phyloP scores from a whole-genome alignment of 805 yeast genomes.

The Metschnikowia cubensis region DNA sequence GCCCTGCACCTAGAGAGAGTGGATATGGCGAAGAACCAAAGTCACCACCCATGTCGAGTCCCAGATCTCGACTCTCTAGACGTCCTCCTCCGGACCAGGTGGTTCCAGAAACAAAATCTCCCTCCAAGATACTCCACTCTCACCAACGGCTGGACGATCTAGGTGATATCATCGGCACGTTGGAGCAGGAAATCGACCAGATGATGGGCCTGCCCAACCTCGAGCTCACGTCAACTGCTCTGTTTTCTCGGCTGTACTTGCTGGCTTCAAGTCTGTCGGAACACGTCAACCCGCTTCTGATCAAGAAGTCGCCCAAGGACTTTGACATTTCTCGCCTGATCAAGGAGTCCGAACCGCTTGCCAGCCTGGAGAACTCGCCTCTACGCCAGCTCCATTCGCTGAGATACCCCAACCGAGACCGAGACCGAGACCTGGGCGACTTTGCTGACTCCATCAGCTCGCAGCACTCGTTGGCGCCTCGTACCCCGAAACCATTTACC shows the following conservation, averaged over 20 bases:
- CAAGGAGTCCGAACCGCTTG: neutral
- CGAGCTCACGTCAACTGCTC: neutral
- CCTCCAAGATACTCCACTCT: neutral
- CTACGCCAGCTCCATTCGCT: slow-evolving; percentile 3
- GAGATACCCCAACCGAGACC: neutral
- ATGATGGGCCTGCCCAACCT: slow-evolving; percentile 9
- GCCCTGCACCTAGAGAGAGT: too few relatives aligned
- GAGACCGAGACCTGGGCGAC: neutral
- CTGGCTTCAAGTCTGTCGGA: neutral
- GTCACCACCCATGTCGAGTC: neutral
- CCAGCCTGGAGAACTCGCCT: neutral
- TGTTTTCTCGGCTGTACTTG: neutral
- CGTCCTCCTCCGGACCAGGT: neutral
- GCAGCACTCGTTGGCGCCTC: neutral
- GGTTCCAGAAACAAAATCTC: neutral
- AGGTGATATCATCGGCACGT: slow-evolving; percentile 22
- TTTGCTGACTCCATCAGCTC: neutral
- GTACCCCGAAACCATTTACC: neutral
- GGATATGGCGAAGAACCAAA: neutral
- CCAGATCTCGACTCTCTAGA: neutral
- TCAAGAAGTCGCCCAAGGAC: neutral
- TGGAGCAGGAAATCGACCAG: slow-evolving; percentile 24
- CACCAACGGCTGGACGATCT: slow-evolving; percentile 5
- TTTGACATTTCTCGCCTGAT: neutral
- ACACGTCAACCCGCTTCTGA: neutral